Evolutionary conservation across 2,329 filamentous ascomycete genomes (phyloP), one percentile per base, ranked within the genome.

Genomic region (Xylaria multiplex): DNA sequence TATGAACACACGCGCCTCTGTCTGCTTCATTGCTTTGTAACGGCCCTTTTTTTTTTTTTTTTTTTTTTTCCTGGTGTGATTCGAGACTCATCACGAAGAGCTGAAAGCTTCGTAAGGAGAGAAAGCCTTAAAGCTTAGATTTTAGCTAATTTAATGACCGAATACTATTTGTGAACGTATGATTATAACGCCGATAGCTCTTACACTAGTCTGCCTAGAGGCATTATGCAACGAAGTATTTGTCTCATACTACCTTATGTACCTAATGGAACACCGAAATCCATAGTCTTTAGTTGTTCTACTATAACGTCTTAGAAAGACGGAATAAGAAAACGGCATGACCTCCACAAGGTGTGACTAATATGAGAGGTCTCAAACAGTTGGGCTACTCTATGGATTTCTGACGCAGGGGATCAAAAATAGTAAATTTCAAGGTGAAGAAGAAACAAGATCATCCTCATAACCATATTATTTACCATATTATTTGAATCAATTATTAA

Each of bases 1-100:
- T 16, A 60, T 60, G 53, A 14, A 50, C 11, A 53, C 64, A 66
- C 64, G 60, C 43, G 50, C 56, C 40, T 64, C 50, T 45, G 30
- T 30, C 43, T 27, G 27, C 27, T 55, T 40, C 19, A 50, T 35
- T 27, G 32, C 57, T 35, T 52, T 30, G 53, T 22, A 40, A 55
- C 35, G 37, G 32, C 52, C 27, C 48, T 46, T 9, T 22, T 43
- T 2, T 43, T 45, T 19, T 59, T 42, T 42, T 19, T 19, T 19
- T 19, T 19, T 19, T 19, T 46, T 42, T 32, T 50, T 7, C 16
- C 11, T 55, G 35, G 22, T 27, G 40, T 42, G 37, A 40, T 27
- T 60, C 50, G 40, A 53, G 16, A 19, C n/a, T 6, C 46, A 37
- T 35, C 30, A 57, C 19, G 16, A 24, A 55, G 49, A 55, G 49